Base-by-base conservation (phyloP, 306 rosid genomes). In the Cucumis cinereus region DNA sequence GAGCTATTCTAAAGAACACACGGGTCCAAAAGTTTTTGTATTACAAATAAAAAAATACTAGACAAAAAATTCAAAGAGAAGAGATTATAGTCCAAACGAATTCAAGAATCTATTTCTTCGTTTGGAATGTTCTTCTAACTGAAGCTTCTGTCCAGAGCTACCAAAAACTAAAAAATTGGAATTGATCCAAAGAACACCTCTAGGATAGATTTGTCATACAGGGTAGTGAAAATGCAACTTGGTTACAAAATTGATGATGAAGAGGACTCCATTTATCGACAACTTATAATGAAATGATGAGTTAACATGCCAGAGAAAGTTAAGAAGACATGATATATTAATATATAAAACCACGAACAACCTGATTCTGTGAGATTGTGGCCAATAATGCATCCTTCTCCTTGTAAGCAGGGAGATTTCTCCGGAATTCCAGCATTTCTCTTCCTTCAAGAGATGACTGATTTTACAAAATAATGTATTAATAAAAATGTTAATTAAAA, bases 381-480 rank as follows among this genome's bases (percentile, higher is more conserved):
- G 89, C 75, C 79, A 94, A 82, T 79, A 94, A 76, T 55, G 90
- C 79, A 82, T 87, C 96, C 93, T 87, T 90, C 88, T 87, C 89
- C 79, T 86, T 88, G 85, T 89, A 94, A 49, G 91, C 93, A 73
- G 97, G 97, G 80, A 94, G 99, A 80, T 81, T 82, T 66, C 85
- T 82, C 71, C 99, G 93, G 79, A 94, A 89, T 82, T 90, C 90
- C 79, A 90, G 85, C 76, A 94, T 86, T 82, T 76, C 85, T 58
- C 82, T 89, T 78, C 99, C 99, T 80, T 92, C 96, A 23, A 64
- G 61, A 79, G 97, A 90, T 76, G 88, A 90, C 99, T 94, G 81
- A 14, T 57, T 56, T 63, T 78, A 73, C 81, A 50, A 72, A 63
- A 72, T 73, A 78, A 69, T 43, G 41, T 43, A 70, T 24, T 11